Evolutionary conservation across 176 grass and related monocot species (phyloP), one percentile per base, ranked within the genome.

Genomic region (Ensete ventricosum): DNA sequence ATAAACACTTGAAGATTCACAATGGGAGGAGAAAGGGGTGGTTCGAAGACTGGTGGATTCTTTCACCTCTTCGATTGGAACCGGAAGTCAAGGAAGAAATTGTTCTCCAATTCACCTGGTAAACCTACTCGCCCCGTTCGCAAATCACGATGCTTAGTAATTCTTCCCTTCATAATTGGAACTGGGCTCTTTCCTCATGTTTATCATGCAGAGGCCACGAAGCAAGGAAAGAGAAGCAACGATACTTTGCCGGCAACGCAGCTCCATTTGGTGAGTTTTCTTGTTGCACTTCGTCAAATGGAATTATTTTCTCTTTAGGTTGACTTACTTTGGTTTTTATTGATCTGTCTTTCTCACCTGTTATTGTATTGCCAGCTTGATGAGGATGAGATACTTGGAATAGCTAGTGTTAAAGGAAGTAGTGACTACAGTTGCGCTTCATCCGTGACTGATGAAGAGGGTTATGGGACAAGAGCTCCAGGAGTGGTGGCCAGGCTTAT

Each of bases 401-500:
- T 80, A 73, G 71, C 87, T 64, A 90, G 83, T 71, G 75, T 84
- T 63, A 88, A 89, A 83, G 84, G 84, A 59, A 96, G 87, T 76
- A 88, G 85, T 1, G 87, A 84, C 16, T 92, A 92, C 62, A 90
- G 85, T 67, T 88, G 87, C 54, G 85, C 89, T 2, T 96, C 93
- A 51, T 96, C 89, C 0, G 82, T 92, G 20, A 86, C 87, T 9
- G 89, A 96, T 53, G 84, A 93, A 50, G 89, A 96, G 60, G 87
- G 83, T 17, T 64, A 77, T 86, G 93, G 73, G 53, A 86, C 82
- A 74, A 92, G 83, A 54, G 84, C 85, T 0, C 87, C 87, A 11
- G 93, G 93, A 29, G 89, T 96, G 20, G 93, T 96, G 20, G 93
- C 93, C 64, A 89, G 85, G 70, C 86, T 96, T 62, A 96, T 96